Evolutionary conservation across 2,329 filamentous ascomycete species (phyloP).

Genomic region (Colletotrichum sp.): DNA sequence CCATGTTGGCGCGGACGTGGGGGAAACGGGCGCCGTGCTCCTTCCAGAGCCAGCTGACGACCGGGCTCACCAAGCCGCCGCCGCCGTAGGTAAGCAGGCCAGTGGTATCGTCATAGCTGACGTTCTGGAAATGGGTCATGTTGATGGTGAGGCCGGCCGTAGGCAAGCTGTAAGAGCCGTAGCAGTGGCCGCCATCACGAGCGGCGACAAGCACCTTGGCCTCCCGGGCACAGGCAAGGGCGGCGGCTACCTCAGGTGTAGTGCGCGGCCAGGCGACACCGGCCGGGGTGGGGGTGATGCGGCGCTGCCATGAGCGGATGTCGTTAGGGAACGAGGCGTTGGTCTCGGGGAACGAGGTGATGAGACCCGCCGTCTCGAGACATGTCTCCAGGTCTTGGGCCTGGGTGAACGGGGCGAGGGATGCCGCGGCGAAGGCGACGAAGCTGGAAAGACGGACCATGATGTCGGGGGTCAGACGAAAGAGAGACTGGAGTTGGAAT

Average conservation of each 20-base stretch:
- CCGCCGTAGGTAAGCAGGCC: slow-evolving; percentile 19
- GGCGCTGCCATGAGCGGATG: slow-evolving; percentile 14
- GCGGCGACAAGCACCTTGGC: slow-evolving; percentile 15
- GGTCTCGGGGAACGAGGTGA: slow-evolving; percentile 13
- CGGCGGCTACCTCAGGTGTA: slow-evolving; percentile 11
- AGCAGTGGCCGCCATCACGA: slow-evolving; percentile 20
- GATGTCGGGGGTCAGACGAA: background rate
- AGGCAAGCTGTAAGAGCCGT: slow-evolving; percentile 13
- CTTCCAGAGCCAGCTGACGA: slow-evolving; percentile 19
- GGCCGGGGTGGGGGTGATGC: slow-evolving; percentile 16
- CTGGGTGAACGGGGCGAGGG: background rate
- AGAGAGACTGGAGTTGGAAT: slow-evolving; percentile 4
- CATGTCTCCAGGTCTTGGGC: slow-evolving; percentile 5
- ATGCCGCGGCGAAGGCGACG: background rate
- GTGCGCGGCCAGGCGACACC: slow-evolving; percentile 18
- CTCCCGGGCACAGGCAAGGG: slow-evolving; percentile 19
- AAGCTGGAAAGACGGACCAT: background rate
- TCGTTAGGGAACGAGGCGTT: slow-evolving; percentile 16
- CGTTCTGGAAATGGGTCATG: slow-evolving; percentile 16
- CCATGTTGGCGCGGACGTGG: slow-evolving; percentile 20
- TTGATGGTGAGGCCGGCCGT: slow-evolving; percentile 17
- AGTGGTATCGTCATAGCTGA: slow-evolving; percentile 9
- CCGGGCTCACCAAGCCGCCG: slow-evolving; percentile 13
- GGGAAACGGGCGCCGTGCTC: slow-evolving; percentile 19
- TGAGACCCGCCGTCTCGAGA: slow-evolving; percentile 16